Evolutionary conservation across 208 protist species (phyloP), one percentile per base, ranked within the genome.

Genomic region (Acanthamoeba divionensis): DNA sequence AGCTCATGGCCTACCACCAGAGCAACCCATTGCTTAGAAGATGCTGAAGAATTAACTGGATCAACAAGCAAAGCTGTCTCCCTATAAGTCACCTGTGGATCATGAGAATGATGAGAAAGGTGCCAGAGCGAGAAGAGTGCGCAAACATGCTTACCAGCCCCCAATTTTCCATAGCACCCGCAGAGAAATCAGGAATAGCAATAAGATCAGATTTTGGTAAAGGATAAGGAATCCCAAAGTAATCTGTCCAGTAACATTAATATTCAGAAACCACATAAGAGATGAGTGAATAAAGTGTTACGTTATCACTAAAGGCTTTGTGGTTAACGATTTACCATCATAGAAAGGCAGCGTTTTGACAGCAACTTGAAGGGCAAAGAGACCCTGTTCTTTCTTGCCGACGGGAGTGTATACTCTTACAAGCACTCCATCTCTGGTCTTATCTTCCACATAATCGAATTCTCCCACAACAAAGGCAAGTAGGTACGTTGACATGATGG

Each of bases 151-250:
- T n/a, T 60, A 60, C 41, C 15, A 73, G 65, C 60, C 97, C 97
- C 96, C 97, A 99, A 93, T 99, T 99, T 91, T 99, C 98, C 98
- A 99, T 99, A 29, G 98, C 98, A 31, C 98, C 98, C 18, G 75
- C 47, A 6, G 91, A 24, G 45, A 94, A 94, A 57, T 82, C 21
- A 2, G 97, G 96, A 77, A 99, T 95, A 15, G 97, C 97, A 54
- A 99, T 89, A 47, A 99, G 86, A 92, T 99, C 98, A 65, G 97
- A 77, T 90, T 99, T 99, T 2, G 96, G 92, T 33, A 99, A 92
- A 33, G 96, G 92, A 60, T 93, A 94, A 5, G 45, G 12, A 36
- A 93, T 91, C 92, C 89, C 91, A 69, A 91, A 91, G 44, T 85
- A 83, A 13, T 65, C 69, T 10, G 48, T 6, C 31, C 80, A 91